Base-by-base conservation (phyloP, 1,139 yeast genomes). In the Geotrichum fermentans region DNA sequence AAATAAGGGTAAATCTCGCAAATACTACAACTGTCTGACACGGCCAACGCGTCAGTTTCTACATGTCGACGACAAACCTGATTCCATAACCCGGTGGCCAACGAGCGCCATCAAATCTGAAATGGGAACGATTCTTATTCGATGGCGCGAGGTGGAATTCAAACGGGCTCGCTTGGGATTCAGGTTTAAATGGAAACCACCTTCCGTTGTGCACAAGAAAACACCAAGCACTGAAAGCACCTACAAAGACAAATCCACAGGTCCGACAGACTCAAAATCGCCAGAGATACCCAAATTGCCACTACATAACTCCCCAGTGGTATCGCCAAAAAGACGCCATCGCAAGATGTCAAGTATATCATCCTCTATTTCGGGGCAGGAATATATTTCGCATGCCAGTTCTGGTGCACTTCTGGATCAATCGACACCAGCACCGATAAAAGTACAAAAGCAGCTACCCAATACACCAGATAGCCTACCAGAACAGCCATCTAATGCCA, bases 41-140 rank as follows among this genome's bases (percentile, higher is more conserved):
- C 56, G 63, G n/a, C 63, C 66, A 2, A 59, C 59, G 4, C 56
- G 67, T 2, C 65, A 61, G 43, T 64, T 63, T 41, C 48, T 57
- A 18, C 51, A 48, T 14, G 48, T 53, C 1, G 59, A 55, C 13
- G 43, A 53, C 21, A 51, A 54, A 21, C 63, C 62, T 4, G 61
- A 60, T 30, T 54, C 61, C 1, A 39, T 58, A 14, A 54, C 58
- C 28, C 42, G 58, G 21, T 58, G 60, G 61, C 42, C 50, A 4
- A 52, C 51, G 7, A 55, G 59, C 33, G 55, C 55, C 4, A 52
- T 58, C 8, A 48, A 52, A n/a, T 44, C 50, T n/a, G 58, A 59
- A 40, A 45, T 58, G 14, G 43, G 48, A 4, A 42, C 43, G 10
- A 54, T 56, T 20, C 35, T 59, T 17, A 38, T 37, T 11, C 47